phyloP scores from a whole-genome alignment of 345 rosid genomes.

The Noccaea bulbosa region DNA sequence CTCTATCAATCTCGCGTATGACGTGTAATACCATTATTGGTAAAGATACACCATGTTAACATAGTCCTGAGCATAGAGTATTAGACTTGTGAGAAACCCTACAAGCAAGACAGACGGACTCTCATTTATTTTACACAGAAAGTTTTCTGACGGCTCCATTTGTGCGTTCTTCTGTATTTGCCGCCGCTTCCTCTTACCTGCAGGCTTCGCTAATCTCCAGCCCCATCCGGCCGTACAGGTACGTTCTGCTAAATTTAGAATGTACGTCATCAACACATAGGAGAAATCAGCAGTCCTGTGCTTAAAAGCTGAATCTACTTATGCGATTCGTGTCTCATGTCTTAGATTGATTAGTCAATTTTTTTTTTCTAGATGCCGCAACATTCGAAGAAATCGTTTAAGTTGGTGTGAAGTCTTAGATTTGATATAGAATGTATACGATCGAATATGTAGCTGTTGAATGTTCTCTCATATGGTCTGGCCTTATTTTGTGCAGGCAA shows the following conservation, averaged over 20 bases:
- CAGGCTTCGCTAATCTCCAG: neutral
- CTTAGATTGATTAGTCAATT: constrained; percentile 7
- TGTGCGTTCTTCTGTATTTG: too few species aligned
- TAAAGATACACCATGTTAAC: neutral
- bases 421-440: neutral
- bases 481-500: constrained; percentile 10
- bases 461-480: neutral
- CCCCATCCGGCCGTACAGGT: constrained; percentile 20
- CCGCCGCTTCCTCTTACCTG: neutral
- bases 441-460: neutral
- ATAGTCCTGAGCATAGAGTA: neutral
- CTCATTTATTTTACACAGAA: neutral
- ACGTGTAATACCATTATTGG: neutral
- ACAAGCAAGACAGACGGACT: constrained; percentile 21
- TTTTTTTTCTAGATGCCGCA: too few species aligned
- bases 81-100: neutral
- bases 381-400: too few species aligned
- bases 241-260: neutral
- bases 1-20: neutral
- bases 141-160: neutral
- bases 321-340: neutral
- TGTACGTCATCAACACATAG: neutral
- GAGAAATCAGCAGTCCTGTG: neutral
- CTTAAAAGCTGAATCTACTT: neutral
- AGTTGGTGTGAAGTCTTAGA: too few species aligned